A percentile compares a stretch with the other conserved stretches of the same genome.
Conservation (phyloP, 148 eudicot species). For the Vaccinium vitisidaea region DNA sequence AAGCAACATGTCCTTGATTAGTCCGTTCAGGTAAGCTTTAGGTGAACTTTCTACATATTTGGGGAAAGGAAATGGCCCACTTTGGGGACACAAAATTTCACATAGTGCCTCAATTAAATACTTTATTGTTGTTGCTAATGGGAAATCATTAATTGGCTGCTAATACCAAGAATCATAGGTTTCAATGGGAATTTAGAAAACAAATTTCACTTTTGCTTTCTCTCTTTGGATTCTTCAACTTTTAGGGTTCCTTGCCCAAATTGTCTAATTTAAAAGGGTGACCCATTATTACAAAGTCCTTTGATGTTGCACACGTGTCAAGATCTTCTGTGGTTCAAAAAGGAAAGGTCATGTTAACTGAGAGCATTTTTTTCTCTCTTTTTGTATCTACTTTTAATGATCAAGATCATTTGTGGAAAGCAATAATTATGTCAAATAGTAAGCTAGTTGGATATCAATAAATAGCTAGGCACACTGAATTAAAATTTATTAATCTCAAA, state of each 20-base stretch:
- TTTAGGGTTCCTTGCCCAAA: background rate
- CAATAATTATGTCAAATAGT: too few relatives aligned
- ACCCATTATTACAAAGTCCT: background rate
- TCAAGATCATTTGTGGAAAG: too few relatives aligned
- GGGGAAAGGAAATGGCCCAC: background rate
- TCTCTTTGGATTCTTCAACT: conserved; percentile 3
- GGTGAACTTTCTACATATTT: background rate
- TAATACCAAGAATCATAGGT: background rate
- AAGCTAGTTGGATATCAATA: too few relatives aligned
- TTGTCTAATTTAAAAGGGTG: background rate
- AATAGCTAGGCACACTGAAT: too few relatives aligned
- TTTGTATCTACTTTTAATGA: too few relatives aligned
- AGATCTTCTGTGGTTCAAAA: too few relatives aligned
- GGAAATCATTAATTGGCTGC: background rate
- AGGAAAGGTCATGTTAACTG: too few relatives aligned
- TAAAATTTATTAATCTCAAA: too few relatives aligned
- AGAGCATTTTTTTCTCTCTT: too few relatives aligned
- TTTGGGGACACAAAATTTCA: background rate
- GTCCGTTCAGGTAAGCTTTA: too few relatives aligned
- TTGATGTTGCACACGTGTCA: too few relatives aligned
- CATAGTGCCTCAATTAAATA: background rate
- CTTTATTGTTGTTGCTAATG: background rate
- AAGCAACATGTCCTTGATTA: too few relatives aligned
- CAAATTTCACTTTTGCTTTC: conserved; percentile 1
- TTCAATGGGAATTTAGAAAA: background rate